Base-by-base conservation (phyloP, 148 eudicot genomes). In the Diospyros kaki region DNA sequence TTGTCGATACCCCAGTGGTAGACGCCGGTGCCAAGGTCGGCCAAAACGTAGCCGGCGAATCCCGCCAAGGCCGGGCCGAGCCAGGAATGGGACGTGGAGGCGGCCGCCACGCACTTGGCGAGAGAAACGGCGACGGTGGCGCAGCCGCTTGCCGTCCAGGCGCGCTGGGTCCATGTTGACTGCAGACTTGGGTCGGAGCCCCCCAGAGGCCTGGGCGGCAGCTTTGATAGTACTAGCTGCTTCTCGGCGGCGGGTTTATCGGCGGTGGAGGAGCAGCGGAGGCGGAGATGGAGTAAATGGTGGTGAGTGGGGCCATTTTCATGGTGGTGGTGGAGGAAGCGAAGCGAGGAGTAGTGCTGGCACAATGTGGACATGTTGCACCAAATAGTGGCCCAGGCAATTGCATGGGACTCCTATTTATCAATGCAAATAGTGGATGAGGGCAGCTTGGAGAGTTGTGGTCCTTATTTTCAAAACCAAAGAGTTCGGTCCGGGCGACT, bases 1-100 rank as follows among this genome's bases (percentile, higher is more conserved):
- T 92, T 92, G 76, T 95, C 99, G 2, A 95, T 89, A 11, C 86
- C 96, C 97, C 98, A 94, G 62, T 95, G 99, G 81, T 90, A 95
- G 42, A 95, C 79, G 38, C 97, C 99, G 1, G 99, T 89, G 51
- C 90, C 94, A 1, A 95, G 91, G 76, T 95, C 99, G 1, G 99
- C 89, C 45, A 93, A 60, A 12, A 92, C 39, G 82, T 95, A 95
- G 7, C 99, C 99, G 5, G 68, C 68, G 58, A 84, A 5, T 11
- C 87, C 86, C 0, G 99, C 89, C 14, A 87, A 58, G 0, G 86
- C 1, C 6, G 96, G 94, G 58, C 88, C 90, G 60, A 78, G 77
- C 90, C 88, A 90, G 2, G 52, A 73, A 58, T 90, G 90, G 39
- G 93, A 78, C 4, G 58, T 72, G 42, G 78, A 58, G 8, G 89